phyloP scores from a whole-genome alignment of 1,284 basidiomycete genomes.

The Malassezia psittaci region DNA sequence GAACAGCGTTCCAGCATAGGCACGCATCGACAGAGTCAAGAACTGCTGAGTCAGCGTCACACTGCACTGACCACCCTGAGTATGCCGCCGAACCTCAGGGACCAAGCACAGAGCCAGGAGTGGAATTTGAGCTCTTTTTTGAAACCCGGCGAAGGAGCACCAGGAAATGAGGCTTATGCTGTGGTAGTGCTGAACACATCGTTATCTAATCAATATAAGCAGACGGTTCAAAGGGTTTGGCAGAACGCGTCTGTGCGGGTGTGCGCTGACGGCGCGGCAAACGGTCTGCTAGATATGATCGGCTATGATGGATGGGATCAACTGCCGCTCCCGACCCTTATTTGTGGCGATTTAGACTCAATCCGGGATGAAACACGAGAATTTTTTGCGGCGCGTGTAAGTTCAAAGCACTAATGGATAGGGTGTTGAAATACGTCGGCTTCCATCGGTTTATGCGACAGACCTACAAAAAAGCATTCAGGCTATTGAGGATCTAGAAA shows the following conservation, averaged over 20 bases:
- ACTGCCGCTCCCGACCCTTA: slow-evolving; percentile 57
- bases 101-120: not conserved
- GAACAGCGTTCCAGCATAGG: slow-evolving; percentile 13
- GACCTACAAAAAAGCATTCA: slow-evolving; percentile 85
- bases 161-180: not conserved
- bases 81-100: too few relatives aligned
- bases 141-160: not conserved
- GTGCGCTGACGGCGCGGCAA: slow-evolving; percentile 89
- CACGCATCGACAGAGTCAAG: slow-evolving; percentile 3
- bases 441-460: slow-evolving; percentile 70
- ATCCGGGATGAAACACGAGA: slow-evolving; percentile 61
- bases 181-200: slow-evolving; percentile 19
- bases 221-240: slow-evolving; percentile 10
- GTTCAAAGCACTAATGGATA: slow-evolving; percentile 49
- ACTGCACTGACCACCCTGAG: not conserved
- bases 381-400: slow-evolving; percentile 54
- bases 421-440: slow-evolving; percentile 61
- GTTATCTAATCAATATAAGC: slow-evolving; percentile 8
- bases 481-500: slow-evolving; percentile 56
- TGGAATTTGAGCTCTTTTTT: not conserved
- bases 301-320: slow-evolving; percentile 41
- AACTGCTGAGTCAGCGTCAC: not conserved
- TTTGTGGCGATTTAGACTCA: slow-evolving; percentile 88
- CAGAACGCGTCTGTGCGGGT: slow-evolving; percentile 34
- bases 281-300: slow-evolving; percentile 62